Base-by-base conservation (phyloP, 208 protist species). In the Leptomonas seymouri region DNA sequence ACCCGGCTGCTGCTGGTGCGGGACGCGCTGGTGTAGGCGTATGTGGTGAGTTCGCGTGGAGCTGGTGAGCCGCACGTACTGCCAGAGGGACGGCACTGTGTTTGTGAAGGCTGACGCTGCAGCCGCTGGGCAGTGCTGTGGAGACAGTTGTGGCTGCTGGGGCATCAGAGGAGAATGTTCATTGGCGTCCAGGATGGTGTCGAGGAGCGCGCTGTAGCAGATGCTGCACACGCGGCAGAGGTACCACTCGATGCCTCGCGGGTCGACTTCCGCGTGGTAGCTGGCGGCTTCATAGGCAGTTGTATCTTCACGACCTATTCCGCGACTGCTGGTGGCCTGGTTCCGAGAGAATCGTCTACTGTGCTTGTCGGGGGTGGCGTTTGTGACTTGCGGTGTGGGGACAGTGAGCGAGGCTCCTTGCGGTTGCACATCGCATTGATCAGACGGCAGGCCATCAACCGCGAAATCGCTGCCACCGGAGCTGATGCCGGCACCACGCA, bases 191-290 rank as follows among this genome's bases (percentile, higher is more conserved):
- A 67, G 45, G 51, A 75, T 63, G 39, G 51, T 34, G 34, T 64
- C 46, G 27, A 57, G 8, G 27, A 76, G 34, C 18, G 16, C 25
- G 34, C 71, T 63, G 49, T 76, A 61, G 71, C 71, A 76, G 39
- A 14, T 34, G 18, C 44, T 18, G 59, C 71, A 76, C 21, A 76
- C 63, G 11, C 71, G 71, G 57, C 71, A 76, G 12, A 76, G 63
- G 25, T 76, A 76, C 71, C 71, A 76, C 44, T 55, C 66, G 20
- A 69, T 28, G 28, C 39, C 0, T 31, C n/a, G 63, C n/a, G 18
- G 18, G 50, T 76, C 71, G 23, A 76, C 46, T 8, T 63, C 55
- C 1, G 39, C 27, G 11, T 58, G 56, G 49, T 71, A 76, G 64
- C 71, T 66, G 30, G 53, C 56, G 4, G 31, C 28, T 16, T 28